A percentile compares a stretch with the other conserved stretches of the same genome.
phyloP scores from a whole-genome alignment of 2,329 filamentous ascomycete species.

The Stachybotrys echinatus region DNA sequence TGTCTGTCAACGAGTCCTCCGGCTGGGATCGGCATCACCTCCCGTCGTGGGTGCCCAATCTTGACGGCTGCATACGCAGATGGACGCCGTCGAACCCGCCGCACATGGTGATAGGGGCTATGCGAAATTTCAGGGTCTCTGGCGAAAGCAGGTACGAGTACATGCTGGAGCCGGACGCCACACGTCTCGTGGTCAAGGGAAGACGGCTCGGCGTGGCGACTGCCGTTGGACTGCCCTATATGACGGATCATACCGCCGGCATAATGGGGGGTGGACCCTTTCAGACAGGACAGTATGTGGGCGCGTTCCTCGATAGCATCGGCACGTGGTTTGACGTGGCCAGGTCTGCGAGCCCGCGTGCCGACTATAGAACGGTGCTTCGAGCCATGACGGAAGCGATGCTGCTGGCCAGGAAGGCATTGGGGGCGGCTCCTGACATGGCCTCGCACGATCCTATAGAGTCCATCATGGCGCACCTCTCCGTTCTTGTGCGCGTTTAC shows the following conservation, averaged over 20 bases:
- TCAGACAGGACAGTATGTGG: background rate
- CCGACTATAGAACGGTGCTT: background rate
- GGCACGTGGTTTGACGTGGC: background rate
- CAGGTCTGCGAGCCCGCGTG: background rate
- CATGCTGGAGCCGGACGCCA: background rate
- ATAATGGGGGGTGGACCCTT: background rate
- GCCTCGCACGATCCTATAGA: background rate
- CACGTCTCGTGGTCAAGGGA: background rate
- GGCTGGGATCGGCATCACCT: background rate
- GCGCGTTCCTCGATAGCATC: background rate
- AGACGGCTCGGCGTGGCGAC: background rate
- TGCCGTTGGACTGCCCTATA: background rate
- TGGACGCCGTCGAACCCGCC: constrained; percentile 1
- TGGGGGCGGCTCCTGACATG: background rate
- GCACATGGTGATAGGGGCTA: background rate
- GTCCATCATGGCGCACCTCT: background rate
- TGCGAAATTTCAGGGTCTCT: background rate
- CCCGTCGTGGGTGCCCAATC: constrained; percentile 1
- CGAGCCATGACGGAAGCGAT: background rate
- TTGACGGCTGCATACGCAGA: background rate
- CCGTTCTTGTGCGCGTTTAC: background rate
- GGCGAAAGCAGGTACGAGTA: background rate
- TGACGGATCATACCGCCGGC: background rate
- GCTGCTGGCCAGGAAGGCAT: background rate
- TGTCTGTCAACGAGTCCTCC: background rate